Conservation (phyloP, 2,329 filamentous ascomycete genomes). For the Calonectria hongkongensis region DNA sequence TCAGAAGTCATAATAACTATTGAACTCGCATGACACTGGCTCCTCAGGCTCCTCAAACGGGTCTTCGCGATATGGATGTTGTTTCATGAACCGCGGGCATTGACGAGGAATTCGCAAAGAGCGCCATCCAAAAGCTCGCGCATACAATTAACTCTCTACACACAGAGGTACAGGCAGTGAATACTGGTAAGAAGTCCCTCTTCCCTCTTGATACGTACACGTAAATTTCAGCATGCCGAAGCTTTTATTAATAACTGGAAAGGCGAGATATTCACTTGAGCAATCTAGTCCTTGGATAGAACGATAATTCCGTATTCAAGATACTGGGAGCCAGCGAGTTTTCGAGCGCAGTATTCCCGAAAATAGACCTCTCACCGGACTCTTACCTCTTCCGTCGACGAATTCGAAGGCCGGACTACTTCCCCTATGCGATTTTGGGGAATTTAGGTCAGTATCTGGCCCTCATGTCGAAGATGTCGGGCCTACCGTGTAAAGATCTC, state of each 20-base stretch:
- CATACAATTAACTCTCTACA: conserved; percentile 59
- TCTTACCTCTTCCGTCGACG: conserved; percentile 53
- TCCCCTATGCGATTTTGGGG: conserved; percentile 56
- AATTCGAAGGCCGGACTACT: conserved; percentile 51
- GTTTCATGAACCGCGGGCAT: too few species aligned
- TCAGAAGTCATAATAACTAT: conserved; percentile 48
- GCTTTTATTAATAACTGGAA: neutral
- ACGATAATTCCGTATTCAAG: conserved; percentile 49
- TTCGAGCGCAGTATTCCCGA: neutral
- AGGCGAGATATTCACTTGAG: conserved; percentile 52
- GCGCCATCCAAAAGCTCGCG: conserved; percentile 53
- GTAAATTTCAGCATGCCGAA: too few species aligned
- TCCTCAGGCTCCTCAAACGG: conserved; percentile 56
- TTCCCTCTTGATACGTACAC: too few species aligned
- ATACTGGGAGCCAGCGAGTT: conserved; percentile 50
- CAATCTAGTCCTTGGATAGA: conserved; percentile 50
- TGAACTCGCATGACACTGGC: conserved; percentile 37
- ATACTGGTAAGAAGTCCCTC: conserved; percentile 55
- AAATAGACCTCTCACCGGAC: conserved; percentile 33
- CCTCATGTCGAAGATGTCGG: conserved; percentile 56
- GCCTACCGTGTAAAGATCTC: conserved; percentile 53
- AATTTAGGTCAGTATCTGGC: conserved; percentile 51
- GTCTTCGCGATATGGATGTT: conserved; percentile 57
- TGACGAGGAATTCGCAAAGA: conserved; percentile 48
- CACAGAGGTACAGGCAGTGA: conserved; percentile 54